Base-by-base conservation (phyloP, 2,329 filamentous ascomycete genomes). In the Aspergillus fumigatus region DNA sequence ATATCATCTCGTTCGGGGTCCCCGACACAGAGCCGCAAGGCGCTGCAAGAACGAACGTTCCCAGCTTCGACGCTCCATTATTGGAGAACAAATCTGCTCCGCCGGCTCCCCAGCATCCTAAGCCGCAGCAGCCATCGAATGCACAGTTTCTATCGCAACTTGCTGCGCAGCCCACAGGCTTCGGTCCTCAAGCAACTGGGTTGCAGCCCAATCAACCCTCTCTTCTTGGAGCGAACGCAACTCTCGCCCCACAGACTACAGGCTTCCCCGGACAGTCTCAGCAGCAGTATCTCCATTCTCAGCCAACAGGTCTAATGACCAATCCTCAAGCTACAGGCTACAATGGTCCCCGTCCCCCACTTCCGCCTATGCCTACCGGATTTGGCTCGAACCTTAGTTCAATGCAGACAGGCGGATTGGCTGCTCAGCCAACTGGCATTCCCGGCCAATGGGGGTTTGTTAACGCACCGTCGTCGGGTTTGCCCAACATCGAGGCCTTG, bases 381-480 rank as follows among this genome's bases (percentile, higher is more conserved):
- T 84, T 90, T 82, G 85, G 84, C 76, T 82, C 71, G 74, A 83
- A 68, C 61, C 76, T 86, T 49, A 82, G 80, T 23, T 85, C 84
- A 50, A 82, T 73, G 47, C 82, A 82, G 65, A 88, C 88, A 48
- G 88, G 89, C 45, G 88, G 88, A n/a, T 83, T 99, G 60, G 93
- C 95, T 66, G 87, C 92, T n/a, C 94, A 99, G 71, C 94, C 94
- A 4, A 99, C 94, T 2, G 94, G 94, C 10, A 80, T 85, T 38
- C 93, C 94, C 5, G 94, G 94, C 14, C 94, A 97, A 71, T 99
- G 94, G 94, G 94, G 94, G n/a, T 84, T 97, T 54, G 94, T 97
- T 32, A 99, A 99, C 73, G 89, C 92, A 1, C 94, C 94, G 1
- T 84, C 92, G 4, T 88, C 86, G 43, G 94, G 93, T 1, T 77